These are phyloP conservation scores for Fusarium liriodendri DNA, from an alignment of 2,329 filamentous ascomycete genomes.

Conservation along the genomic window DNA sequence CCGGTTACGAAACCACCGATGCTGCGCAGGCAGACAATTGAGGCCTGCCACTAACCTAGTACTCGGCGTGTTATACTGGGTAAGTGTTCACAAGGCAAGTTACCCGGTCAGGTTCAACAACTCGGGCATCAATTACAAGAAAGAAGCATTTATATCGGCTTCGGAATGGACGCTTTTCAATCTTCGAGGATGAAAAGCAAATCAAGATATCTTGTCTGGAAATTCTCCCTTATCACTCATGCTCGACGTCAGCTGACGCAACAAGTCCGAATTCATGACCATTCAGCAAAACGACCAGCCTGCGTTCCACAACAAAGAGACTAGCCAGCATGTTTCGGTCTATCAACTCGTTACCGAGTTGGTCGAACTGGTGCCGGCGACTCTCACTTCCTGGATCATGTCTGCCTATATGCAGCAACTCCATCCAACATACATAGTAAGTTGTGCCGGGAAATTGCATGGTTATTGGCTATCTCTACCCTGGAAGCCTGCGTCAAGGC, in stretches of 20 bases:
- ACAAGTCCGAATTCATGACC: conserved; percentile 33
- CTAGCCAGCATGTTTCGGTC: conserved; percentile 22
- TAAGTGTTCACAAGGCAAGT: neutral
- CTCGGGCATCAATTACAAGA: neutral
- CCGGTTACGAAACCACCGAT: neutral
- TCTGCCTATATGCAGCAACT: conserved; percentile 35
- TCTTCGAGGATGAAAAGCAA: neutral
- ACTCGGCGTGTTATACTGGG: neutral
- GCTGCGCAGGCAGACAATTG: conserved; percentile 7
- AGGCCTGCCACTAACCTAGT: conserved; percentile 7
- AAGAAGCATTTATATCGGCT: conserved; percentile 9
- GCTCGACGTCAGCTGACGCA: neutral
- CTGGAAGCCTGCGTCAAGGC: neutral
- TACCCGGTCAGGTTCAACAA: neutral
- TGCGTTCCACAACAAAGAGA: conserved; percentile 10
- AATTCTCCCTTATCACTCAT: neutral
- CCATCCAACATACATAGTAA: conserved; percentile 26
- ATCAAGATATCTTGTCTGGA: neutral
- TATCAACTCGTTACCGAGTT: conserved; percentile 23
- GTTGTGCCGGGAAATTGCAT: conserved; percentile 16
- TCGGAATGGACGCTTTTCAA: neutral
- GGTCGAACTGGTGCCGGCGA: conserved; percentile 37
- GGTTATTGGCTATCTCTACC: neutral
- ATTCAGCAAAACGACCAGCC: conserved; percentile 7
- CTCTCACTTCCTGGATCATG: conserved; percentile 37